phyloP scores from a whole-genome alignment of 73 alveolate species.

The Tetrahymena thermophila region DNA sequence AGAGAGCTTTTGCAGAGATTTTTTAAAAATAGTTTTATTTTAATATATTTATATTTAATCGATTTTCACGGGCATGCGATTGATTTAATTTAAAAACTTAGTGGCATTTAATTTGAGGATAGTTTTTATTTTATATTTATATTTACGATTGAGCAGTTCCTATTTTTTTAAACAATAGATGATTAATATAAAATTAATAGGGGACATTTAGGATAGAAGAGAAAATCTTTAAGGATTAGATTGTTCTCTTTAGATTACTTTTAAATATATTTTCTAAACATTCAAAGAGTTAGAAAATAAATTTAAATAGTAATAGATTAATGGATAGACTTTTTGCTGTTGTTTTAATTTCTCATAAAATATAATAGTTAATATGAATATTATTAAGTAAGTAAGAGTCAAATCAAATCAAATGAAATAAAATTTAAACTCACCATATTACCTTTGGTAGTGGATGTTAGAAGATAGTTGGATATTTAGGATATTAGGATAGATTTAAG shows the following conservation, averaged over 20 bases:
- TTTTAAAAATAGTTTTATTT: not conserved
- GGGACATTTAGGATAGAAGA: not conserved
- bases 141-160: not conserved
- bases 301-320: not conserved
- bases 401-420: not conserved
- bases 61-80: not conserved
- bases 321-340: not conserved
- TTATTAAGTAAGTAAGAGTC: not conserved
- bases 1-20: slow-evolving; percentile 1
- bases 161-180: not conserved
- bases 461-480: not conserved
- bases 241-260: not conserved
- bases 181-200: not conserved
- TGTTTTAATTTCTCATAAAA: not conserved
- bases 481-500: not conserved
- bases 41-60: not conserved
- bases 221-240: not conserved
- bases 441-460: not conserved
- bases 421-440: not conserved
- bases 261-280: not conserved
- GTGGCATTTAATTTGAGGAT: not conserved
- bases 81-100: not conserved
- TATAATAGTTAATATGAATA: not conserved
- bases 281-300: not conserved
- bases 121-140: not conserved